phyloP scores from a whole-genome alignment of 2,329 filamentous ascomycete genomes.

The Fusarium tjaetaba region DNA sequence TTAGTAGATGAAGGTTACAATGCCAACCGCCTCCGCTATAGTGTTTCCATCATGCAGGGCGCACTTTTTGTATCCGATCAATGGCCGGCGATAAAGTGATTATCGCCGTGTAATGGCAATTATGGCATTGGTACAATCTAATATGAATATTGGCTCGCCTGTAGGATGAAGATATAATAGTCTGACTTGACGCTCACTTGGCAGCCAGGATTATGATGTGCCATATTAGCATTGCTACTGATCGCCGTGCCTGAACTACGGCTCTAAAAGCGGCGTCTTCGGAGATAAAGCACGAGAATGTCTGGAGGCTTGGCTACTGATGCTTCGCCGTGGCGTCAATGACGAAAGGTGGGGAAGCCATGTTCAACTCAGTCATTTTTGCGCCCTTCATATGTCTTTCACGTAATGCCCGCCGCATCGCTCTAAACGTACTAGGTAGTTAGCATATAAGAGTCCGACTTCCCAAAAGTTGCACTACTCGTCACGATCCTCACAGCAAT shows the following conservation, averaged over 20 bases:
- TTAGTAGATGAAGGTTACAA: neutral
- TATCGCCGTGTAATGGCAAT: neutral
- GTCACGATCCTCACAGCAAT: rapidly evolving
- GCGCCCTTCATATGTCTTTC: neutral
- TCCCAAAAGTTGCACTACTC: rapidly evolving
- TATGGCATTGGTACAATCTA: neutral
- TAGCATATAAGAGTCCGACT: neutral
- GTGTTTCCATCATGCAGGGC: neutral
- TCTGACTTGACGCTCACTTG: neutral
- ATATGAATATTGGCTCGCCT: neutral
- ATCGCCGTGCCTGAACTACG: rapidly evolving
- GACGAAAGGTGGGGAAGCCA: slow-evolving; percentile 4
- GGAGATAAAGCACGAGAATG: rapidly evolving
- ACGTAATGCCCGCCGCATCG: neutral
- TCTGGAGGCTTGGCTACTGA: neutral
- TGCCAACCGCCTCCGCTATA: neutral
- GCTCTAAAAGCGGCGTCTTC: rapidly evolving
- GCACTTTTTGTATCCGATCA: neutral
- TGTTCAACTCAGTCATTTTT: neutral
- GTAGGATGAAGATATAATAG: neutral
- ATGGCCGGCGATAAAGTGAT: neutral
- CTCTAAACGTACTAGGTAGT: rapidly evolving
- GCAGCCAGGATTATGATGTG: neutral
- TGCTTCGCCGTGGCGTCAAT: neutral
- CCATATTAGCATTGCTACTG: neutral